Evolutionary conservation across 2,329 filamentous ascomycete genomes (phyloP), one percentile per base, ranked within the genome.

Genomic region (Pyrenophora graminea): DNA sequence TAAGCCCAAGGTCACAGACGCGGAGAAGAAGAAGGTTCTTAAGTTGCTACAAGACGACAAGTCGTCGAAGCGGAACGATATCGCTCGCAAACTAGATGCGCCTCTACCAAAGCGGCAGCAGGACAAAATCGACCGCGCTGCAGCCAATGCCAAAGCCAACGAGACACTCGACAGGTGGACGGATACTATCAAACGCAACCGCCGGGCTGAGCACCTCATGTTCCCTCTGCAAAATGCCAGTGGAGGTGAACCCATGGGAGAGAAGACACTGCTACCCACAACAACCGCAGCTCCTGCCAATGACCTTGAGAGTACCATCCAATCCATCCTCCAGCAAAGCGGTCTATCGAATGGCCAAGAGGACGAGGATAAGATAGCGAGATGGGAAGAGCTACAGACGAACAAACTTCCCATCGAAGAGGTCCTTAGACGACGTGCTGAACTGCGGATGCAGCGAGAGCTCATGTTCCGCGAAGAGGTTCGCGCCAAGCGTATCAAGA

Each of bases 161-260:
- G 88, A 97, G 73, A 93, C 91, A 0, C 79, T 99, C 21, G 86
- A 90, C 57, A 85, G 91, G 63, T 99, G 94, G 94, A 88, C 88
- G 27, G 93, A 97, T 54, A 97, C 94, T 0, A 91, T 99, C 66
- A 96, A 97, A 76, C 85, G 90, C 27, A 97, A 97, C 73, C 88
- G 94, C 53, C 84, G 91, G 62, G 92, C 93, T 1, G 94, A 97
- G 58, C 91, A 96, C 71, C 79, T 99, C 10, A 81, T 87, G 17
- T 99, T 99, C 67, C 94, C 94, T 4, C 80, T 97, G 0, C 82
- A 87, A 2, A 87, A 91, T 64, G 87, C 86, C 33, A 84, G 86
- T 51, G 85, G 81, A 46, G 81, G 80, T 23, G 84, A 85, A 17
- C 73, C 79, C 9, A 71, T 81, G 38, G 85, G 81, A 18, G 85